Evolutionary conservation across 306 rosid species (phyloP).

Genomic region (Castanopsis chinensis): DNA sequence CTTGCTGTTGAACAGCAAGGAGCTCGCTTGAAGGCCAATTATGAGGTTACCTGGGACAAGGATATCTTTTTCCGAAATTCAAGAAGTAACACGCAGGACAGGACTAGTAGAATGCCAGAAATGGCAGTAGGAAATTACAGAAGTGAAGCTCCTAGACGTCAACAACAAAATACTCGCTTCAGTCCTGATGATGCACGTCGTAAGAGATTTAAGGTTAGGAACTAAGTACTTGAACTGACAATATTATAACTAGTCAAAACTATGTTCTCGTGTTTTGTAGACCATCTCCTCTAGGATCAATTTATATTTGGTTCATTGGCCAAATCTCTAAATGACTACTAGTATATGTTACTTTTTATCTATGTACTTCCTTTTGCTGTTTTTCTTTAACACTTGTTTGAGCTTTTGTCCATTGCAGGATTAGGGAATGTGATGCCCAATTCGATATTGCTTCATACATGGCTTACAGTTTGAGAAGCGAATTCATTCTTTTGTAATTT

Average conservation of each 20-base stretch:
- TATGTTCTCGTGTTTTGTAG: neutral
- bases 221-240: neutral
- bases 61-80: conserved; percentile 54
- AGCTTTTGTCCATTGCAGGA: conserved; percentile 39
- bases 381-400: neutral
- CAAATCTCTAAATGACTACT: neutral
- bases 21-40: conserved; percentile 74
- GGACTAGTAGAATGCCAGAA: conserved; percentile 27
- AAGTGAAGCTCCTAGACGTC: conserved; percentile 73
- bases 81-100: conserved; percentile 46
- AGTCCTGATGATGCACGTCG: conserved; percentile 61
- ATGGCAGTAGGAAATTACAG: conserved; percentile 39
- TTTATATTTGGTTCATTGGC: neutral
- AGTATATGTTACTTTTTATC: neutral
- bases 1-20: conserved; percentile 64
- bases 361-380: neutral
- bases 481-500: conserved; percentile 8
- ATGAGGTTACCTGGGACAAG: conserved; percentile 82
- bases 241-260: neutral
- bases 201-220: conserved; percentile 83
- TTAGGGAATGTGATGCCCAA: conserved; percentile 22
- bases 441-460: neutral
- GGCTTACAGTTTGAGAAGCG: conserved; percentile 9
- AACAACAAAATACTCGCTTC: conserved; percentile 38
- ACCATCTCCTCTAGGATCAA: neutral